Percentiles rank a stretch among this genome's conserved stretches.
Conservation (phyloP, 805 yeast genomes). For the Candida sphagnicola region DNA sequence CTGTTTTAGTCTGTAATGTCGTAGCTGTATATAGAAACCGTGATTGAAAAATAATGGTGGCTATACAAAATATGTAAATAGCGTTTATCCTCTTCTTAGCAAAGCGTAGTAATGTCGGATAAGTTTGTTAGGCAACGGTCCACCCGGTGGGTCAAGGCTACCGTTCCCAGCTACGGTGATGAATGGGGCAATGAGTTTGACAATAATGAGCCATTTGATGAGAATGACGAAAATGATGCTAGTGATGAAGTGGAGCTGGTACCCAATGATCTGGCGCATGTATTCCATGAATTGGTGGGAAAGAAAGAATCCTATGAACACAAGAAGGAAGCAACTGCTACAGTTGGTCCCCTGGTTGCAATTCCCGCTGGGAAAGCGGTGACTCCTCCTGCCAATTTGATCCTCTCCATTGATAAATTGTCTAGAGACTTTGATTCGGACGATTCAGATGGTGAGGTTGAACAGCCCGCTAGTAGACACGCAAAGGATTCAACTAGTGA, state of each 20-base stretch:
- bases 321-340: no score
- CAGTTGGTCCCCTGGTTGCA: no score
- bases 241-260: conserved; percentile 1
- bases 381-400: conserved; percentile 13
- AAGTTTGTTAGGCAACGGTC: conserved; percentile 41
- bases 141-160: conserved; percentile 40
- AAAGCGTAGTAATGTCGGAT: conserved; percentile 20
- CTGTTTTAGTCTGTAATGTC: not conserved
- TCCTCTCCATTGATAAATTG: conserved; percentile 32
- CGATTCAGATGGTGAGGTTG: conserved; percentile 14
- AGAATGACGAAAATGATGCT: not conserved
- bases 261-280: not conserved
- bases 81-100: not conserved
- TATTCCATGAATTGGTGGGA: no score
- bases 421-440: conserved; percentile 4
- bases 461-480: conserved; percentile 3
- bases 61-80: no score
- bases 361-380: no score
- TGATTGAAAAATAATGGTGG: not conserved
- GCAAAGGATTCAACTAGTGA: not conserved
- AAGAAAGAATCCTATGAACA: no score
- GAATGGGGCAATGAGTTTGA: conserved; percentile 39
- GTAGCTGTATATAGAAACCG: not conserved
- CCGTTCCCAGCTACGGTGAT: conserved; percentile 40
- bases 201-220: conserved; percentile 4